Percentiles rank a stretch among this genome's conserved stretches.
Conservation (phyloP, 2,329 filamentous ascomycete species). For the Fusarium albidum region DNA sequence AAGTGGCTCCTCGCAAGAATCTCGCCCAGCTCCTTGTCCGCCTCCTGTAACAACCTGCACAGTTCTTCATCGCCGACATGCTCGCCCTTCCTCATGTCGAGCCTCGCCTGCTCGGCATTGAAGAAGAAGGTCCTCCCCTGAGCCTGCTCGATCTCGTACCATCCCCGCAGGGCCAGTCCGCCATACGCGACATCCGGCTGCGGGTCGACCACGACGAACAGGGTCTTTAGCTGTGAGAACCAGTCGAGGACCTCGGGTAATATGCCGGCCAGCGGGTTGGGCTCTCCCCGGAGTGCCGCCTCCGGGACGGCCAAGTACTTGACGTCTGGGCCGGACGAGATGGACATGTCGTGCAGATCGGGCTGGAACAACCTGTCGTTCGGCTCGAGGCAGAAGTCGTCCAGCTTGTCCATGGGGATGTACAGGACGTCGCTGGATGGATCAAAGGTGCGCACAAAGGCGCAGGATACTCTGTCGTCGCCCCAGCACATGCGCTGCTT, state of each 20-base stretch:
- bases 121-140: background rate
- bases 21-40: background rate
- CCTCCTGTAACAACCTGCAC: background rate
- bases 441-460: constrained; percentile 18
- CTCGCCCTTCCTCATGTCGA: background rate
- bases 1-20: accelerated
- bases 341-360: background rate
- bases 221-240: background rate
- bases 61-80: background rate
- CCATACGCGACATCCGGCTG: background rate
- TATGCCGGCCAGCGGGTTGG: background rate
- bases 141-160: constrained; percentile 11
- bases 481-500: background rate
- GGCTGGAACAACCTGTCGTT: background rate
- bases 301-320: constrained; percentile 10
- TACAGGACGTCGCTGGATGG: constrained; percentile 7
- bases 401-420: constrained; percentile 1
- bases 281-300: accelerated
- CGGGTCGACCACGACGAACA: constrained; percentile 7
- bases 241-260: background rate
- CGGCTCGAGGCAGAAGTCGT: background rate
- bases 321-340: background rate
- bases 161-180: background rate
- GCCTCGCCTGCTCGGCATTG: background rate
- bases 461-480: background rate